Evolutionary conservation across 2,329 filamentous ascomycete species (phyloP).

Genomic region (Periconia macrospinosa): DNA sequence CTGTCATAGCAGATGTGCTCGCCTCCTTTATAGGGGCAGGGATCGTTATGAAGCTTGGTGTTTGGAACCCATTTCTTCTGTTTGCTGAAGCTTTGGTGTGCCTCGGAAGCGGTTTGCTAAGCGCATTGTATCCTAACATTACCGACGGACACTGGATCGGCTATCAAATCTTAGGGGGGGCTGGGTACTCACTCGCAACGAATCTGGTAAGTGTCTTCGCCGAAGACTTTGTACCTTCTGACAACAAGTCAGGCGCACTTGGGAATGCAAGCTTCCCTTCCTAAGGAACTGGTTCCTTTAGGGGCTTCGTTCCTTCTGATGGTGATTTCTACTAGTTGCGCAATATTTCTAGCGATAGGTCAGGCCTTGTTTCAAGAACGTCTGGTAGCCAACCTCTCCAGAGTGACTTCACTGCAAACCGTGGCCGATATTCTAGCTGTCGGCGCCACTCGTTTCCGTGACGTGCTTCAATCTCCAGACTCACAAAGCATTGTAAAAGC

Average conservation of each 20-base stretch:
- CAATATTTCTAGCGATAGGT: slow-evolving; percentile 3
- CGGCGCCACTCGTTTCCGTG: slow-evolving; percentile 1
- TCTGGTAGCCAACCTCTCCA: background rate
- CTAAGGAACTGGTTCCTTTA: slow-evolving; percentile 3
- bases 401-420: background rate
- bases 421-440: background rate
- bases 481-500: background rate
- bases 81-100: slow-evolving; percentile 27
- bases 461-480: background rate
- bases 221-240: background rate
- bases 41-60: background rate
- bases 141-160: slow-evolving; percentile 17
- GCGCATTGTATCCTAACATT: slow-evolving; percentile 33
- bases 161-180: slow-evolving; percentile 15
- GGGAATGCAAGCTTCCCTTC: slow-evolving; percentile 4
- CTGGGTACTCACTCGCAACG: background rate
- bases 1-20: slow-evolving; percentile 6
- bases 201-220: background rate
- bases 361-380: slow-evolving; percentile 3
- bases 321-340: slow-evolving; percentile 4
- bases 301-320: background rate
- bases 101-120: slow-evolving; percentile 41
- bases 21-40: background rate
- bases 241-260: background rate
- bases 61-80: slow-evolving; percentile 12